Evolutionary conservation across 2,329 filamentous ascomycete genomes (phyloP).

Genomic region (Venturia asperata): DNA sequence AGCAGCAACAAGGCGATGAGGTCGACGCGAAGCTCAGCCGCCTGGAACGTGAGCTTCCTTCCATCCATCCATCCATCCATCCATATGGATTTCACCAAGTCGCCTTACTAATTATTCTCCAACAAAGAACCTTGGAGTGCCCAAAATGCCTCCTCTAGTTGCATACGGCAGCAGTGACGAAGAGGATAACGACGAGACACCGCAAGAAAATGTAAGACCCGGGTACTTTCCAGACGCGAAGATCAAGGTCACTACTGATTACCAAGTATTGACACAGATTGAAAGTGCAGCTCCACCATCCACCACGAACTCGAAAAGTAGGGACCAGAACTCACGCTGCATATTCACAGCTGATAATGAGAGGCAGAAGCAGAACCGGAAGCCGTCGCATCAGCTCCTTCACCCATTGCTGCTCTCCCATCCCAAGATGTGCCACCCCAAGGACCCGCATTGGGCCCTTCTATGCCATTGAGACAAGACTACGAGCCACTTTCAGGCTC

Average conservation of each 20-base stretch:
- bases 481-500: not conserved
- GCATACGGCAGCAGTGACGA: slow-evolving; percentile 21
- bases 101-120: too few species aligned
- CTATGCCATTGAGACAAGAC: not conserved
- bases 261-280: slow-evolving; percentile 16
- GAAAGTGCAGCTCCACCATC: slow-evolving; percentile 8
- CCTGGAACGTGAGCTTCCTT: slow-evolving; percentile 11
- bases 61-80: too few species aligned
- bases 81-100: too few species aligned
- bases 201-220: slow-evolving; percentile 6
- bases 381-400: not conserved
- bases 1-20: not conserved
- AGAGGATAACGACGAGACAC: slow-evolving; percentile 21
- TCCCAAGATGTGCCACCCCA: slow-evolving; percentile 7
- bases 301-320: slow-evolving; percentile 4
- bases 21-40: slow-evolving; percentile 15
- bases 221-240: not conserved
- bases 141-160: slow-evolving; percentile 20
- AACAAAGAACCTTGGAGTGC: too few species aligned
- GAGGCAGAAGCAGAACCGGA: not conserved
- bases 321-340: not conserved
- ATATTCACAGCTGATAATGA: slow-evolving; percentile 1
- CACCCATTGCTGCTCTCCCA: not conserved
- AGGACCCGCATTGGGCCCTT: slow-evolving; percentile 20
- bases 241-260: slow-evolving; percentile 22